phyloP scores from a whole-genome alignment of 2,329 filamentous ascomycete genomes.

The Pochonia chlamydosporia region DNA sequence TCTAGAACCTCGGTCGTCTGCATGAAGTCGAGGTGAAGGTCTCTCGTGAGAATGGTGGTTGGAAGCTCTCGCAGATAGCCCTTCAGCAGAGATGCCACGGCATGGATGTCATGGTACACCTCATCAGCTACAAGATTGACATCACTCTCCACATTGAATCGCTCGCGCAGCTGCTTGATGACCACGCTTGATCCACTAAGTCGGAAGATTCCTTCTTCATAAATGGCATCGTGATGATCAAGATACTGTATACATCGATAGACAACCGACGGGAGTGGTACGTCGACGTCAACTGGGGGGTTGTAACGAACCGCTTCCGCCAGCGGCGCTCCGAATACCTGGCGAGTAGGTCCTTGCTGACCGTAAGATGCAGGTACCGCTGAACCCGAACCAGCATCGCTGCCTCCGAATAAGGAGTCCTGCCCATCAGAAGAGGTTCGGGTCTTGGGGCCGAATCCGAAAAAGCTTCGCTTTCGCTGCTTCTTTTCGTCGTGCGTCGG shows the following conservation, averaged over 20 bases:
- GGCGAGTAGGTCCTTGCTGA: slow-evolving; percentile 51
- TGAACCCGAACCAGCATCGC: slow-evolving; percentile 37
- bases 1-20: slow-evolving; percentile 74
- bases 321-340: slow-evolving; percentile 80
- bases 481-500: slow-evolving; percentile 67
- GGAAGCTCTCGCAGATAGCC: slow-evolving; percentile 90
- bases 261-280: slow-evolving; percentile 83
- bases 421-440: slow-evolving; percentile 53
- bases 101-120: slow-evolving; percentile 91
- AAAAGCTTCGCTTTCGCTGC: slow-evolving; percentile 71
- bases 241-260: slow-evolving; percentile 95
- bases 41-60: slow-evolving; percentile 82
- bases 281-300: slow-evolving; percentile 63
- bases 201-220: slow-evolving; percentile 93
- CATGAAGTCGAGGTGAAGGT: slow-evolving; percentile 85
- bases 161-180: slow-evolving; percentile 83
- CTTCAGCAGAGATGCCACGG: slow-evolving; percentile 89
- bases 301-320: slow-evolving; percentile 82
- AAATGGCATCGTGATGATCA: slow-evolving; percentile 70
- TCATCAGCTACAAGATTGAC: slow-evolving; percentile 78
- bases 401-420: slow-evolving; percentile 48
- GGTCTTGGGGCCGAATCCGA: slow-evolving; percentile 61
- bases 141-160: slow-evolving; percentile 91
- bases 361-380: slow-evolving; percentile 30
- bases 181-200: slow-evolving; percentile 95